Evolutionary conservation across 208 protist species (phyloP), one percentile per base, ranked within the genome.

Genomic region (Tritrichomonas musculus): DNA sequence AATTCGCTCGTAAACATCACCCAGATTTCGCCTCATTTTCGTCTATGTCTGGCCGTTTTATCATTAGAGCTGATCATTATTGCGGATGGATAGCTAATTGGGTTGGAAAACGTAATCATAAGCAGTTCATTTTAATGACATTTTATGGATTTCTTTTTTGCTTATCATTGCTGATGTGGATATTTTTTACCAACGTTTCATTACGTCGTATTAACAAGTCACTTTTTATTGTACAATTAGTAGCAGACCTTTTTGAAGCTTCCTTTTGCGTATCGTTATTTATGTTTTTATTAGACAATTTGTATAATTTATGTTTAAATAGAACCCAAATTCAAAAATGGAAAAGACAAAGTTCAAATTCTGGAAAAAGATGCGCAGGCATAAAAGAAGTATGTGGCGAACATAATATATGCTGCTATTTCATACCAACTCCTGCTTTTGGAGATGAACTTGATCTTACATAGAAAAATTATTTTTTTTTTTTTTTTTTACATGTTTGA

Each of bases 31-130:
- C 41, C 39, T 88, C 77, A 39, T 36, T 88, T 53, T 88, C 77
- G 39, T 33, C 33, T 22, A 53, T 27, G 17, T 53, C 77, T 22
- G 77, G 77, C 25, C 53, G 77, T 17, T 88, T 57, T 50, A 39
- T 88, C 1, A 88, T 88, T 4, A 53, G 77, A n/a, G 77, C 47
- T 33, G 77, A 88, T 60, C 77, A 88, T 49, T 53, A 57, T 33
- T 88, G 77, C 39, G 77, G 47, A 33, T 88, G 77, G 77, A 57
- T 88, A 39, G 39, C 77, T 3, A 88, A 88, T 50, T 88, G 77
- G 77, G 47, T 88, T 39, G 77, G 47, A n/a, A 88, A 88, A 57
- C 4, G 77, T 33, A 88, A 82, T 50, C 77, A 88, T 36, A 88
- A 88, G 57, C 77, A 88, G 39, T 88, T 88, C 22, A 88, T 88